Base-by-base conservation (phyloP, 805 yeast genomes). In the Scheffersomyces spartinae region DNA sequence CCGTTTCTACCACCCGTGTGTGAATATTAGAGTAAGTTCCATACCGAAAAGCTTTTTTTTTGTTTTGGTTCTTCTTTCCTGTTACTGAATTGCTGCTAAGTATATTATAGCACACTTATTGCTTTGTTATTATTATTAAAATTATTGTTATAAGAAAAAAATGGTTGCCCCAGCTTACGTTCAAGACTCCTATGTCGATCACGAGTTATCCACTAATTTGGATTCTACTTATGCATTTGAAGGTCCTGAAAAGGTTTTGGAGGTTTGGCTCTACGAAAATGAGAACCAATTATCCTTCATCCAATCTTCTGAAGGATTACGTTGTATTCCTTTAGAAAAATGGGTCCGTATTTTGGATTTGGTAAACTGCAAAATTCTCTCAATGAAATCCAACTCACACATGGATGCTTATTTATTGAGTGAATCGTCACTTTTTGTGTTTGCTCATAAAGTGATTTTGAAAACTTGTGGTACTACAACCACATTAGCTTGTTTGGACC, bases 401-500 rank as follows among this genome's bases (percentile, higher is more conserved):
- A 52, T 85, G 56, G 94, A 85, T 46, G 85, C 95, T 4, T 88
- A 82, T 43, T 64, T 88, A 31, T 65, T 88, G 33, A 75, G 88
- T 30, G 98, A 88, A 54, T 79, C 93, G 24, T 81, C 95, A 10
- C 56, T 91, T 43, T 86, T 88, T 53, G 93, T 91, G 15, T 88
- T 76, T 47, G 74, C 81, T 11, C 86, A 85, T 53, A 84, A 81
- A 49, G 41, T 91, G 34, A 74, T 88, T 25, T 64, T 88, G 45
- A 88, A 88, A 52, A 88, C 98, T 4, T 88, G 98, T 49, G 98
- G 98, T 6, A 86, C 96, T 4, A 88, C 97, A 1, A 84, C 95
- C 1, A 78, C 95, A 1, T 63, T 88, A 30, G 68, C 73, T 13
- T 88, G 95, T 37, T 52, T 88, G 15, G 72, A 71, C 15, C 64